phyloP scores from a whole-genome alignment of 805 yeast species.

The Teunomyces aglyptinius region DNA sequence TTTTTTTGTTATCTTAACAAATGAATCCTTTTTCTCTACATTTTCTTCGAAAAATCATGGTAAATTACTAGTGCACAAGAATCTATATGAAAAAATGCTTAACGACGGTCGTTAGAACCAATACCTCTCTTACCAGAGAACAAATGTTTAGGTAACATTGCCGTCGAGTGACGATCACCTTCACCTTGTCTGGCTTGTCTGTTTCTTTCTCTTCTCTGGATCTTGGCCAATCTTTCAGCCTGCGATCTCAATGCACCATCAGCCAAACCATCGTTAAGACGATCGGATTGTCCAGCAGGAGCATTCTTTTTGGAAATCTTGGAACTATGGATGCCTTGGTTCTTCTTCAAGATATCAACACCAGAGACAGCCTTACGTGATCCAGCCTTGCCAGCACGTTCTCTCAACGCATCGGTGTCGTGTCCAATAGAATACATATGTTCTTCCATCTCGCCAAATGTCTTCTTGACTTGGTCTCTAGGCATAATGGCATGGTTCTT shows the following conservation, averaged over 20 bases:
- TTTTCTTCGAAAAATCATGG: too few relatives aligned
- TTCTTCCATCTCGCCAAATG: conserved; percentile 75
- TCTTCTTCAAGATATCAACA: conserved; percentile 72
- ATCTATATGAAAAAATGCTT: conserved; percentile 14
- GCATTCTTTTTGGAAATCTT: conserved; percentile 45
- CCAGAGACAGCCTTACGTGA: conserved; percentile 55
- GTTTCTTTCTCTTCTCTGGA: conserved; percentile 92
- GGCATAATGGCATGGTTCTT: conserved; percentile 89
- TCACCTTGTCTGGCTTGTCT: conserved; percentile 92
- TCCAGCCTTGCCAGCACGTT: conserved; percentile 44
- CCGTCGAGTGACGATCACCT: conserved; percentile 87
- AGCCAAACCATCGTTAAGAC: conserved; percentile 81
- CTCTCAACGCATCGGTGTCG: conserved; percentile 63
- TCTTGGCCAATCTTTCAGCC: conserved; percentile 83
- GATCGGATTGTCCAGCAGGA: conserved; percentile 65
- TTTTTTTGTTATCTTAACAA: background rate
- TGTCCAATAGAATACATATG: conserved; percentile 91
- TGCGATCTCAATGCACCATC: conserved; percentile 79
- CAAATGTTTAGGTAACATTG: conserved; percentile 88
- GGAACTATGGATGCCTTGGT: conserved; percentile 41
- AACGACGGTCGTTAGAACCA: conserved; percentile 90
- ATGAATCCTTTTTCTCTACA: too few relatives aligned
- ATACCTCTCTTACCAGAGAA: conserved; percentile 95
- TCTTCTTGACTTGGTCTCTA: conserved; percentile 78
- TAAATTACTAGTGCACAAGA: conserved; percentile 1